phyloP scores from a whole-genome alignment of 1,284 basidiomycete species.

The Violaceomyces palustris region DNA sequence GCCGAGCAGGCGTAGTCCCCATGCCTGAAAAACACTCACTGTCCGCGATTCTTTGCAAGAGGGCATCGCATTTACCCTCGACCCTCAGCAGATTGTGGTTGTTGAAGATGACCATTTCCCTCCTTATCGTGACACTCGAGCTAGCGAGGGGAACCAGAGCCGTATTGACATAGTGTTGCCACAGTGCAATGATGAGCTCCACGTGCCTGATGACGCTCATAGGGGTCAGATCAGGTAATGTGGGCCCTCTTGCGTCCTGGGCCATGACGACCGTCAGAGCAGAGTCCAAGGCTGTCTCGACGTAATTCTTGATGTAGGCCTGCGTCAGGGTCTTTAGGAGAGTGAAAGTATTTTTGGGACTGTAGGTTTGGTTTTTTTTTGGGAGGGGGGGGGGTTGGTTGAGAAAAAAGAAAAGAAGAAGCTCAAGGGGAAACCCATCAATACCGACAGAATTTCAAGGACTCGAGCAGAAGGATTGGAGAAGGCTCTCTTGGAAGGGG shows the following conservation, averaged over 20 bases:
- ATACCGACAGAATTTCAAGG: no score
- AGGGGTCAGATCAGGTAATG: constrained; percentile 63
- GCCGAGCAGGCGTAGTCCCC: background rate
- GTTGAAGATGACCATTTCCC: constrained; percentile 91
- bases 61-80: constrained; percentile 76
- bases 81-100: constrained; percentile 80
- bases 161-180: constrained; percentile 92
- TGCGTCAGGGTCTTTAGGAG: constrained; percentile 83
- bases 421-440: no score
- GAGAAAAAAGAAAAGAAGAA: no score
- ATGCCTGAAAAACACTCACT: constrained; percentile 57
- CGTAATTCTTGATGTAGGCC: constrained; percentile 75
- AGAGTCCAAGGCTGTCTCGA: constrained; percentile 86
- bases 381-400: background rate
- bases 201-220: constrained; percentile 63
- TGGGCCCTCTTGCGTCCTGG: constrained; percentile 60
- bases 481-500: background rate
- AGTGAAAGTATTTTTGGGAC: constrained; percentile 82
- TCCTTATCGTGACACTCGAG: constrained; percentile 75
- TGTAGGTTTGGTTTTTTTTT: no score
- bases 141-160: constrained; percentile 84
- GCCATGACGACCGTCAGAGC: constrained; percentile 68
- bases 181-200: constrained; percentile 88
- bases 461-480: no score
- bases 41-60: constrained; percentile 80